Evolutionary conservation across 73 alveolate genomes (phyloP).

Genomic region (Halteria grandinella): DNA sequence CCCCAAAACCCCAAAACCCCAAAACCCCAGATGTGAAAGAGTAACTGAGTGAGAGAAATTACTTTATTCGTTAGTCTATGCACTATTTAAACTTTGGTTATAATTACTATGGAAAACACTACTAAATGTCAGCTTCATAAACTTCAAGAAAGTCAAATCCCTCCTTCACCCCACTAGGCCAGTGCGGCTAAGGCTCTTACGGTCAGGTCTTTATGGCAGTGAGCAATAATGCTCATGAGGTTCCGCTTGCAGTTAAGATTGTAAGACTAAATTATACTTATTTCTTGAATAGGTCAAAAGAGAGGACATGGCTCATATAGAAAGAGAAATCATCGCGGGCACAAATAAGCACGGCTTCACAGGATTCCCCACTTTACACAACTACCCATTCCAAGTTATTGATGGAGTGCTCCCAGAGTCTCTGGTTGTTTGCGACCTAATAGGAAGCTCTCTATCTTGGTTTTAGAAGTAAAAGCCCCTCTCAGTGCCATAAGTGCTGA

Average conservation of each 20-base stretch:
- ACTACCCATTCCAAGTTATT: not conserved
- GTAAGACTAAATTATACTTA: slow-evolving; percentile 1
- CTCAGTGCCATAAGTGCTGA: not conserved
- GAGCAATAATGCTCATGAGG: not conserved
- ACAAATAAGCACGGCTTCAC: not conserved
- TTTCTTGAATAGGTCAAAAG: slow-evolving; percentile 2
- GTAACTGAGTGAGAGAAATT: too few species aligned
- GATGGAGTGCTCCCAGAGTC: not conserved
- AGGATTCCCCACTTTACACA: slow-evolving; percentile 35
- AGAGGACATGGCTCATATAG: slow-evolving; percentile 44
- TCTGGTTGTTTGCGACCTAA: slow-evolving; percentile 9
- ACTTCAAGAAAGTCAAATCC: too few species aligned
- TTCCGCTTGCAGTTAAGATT: slow-evolving; percentile 26
- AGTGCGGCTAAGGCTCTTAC: slow-evolving; percentile 46
- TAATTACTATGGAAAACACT: too few species aligned
- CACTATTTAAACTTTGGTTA: too few species aligned
- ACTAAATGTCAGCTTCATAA: too few species aligned
- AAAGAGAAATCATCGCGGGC: slow-evolving; percentile 19
- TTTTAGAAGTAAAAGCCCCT: slow-evolving; percentile 18
- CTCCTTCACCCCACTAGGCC: not conserved
- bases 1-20: too few species aligned
- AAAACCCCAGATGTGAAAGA: too few species aligned
- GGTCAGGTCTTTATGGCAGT: slow-evolving; percentile 44
- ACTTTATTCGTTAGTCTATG: too few species aligned
- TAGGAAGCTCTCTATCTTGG: slow-evolving; percentile 40